phyloP scores from a whole-genome alignment of 768 basidiomycete genomes.

The Russula griseocarnosa region DNA sequence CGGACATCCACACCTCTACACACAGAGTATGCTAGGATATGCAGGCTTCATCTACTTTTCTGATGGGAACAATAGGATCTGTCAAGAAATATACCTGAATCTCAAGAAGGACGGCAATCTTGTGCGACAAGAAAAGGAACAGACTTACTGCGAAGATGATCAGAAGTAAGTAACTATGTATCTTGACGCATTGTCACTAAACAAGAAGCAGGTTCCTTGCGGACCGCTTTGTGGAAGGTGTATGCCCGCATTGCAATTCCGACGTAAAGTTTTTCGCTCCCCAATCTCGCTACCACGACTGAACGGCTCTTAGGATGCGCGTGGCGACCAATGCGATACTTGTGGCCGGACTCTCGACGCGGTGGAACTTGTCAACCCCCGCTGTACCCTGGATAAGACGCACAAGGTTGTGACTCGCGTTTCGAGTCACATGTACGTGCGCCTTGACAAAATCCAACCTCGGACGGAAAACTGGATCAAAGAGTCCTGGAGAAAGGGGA shows the following conservation, averaged over 20 bases:
- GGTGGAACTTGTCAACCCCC: constrained; percentile 89
- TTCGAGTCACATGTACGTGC: constrained; percentile 90
- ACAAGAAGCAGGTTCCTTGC: constrained; percentile 70
- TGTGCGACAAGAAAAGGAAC: constrained; percentile 80
- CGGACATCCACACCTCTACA: constrained; percentile 88
- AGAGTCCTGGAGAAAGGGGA: constrained; percentile 69
- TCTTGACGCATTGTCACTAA: constrained; percentile 20
- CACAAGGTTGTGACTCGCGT: constrained; percentile 72
- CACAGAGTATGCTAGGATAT: constrained; percentile 60
- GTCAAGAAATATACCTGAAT: constrained; percentile 84
- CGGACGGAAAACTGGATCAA: constrained; percentile 86
- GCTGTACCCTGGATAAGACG: constrained; percentile 80
- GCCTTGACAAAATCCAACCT: constrained; percentile 78
- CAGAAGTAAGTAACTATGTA: constrained; percentile 51
- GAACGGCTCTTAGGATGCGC: constrained; percentile 65
- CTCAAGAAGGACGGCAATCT: constrained; percentile 74
- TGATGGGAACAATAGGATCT: constrained; percentile 54
- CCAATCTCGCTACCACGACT: background rate
- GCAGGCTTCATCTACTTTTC: background rate
- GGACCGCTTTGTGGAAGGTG: constrained; percentile 97
- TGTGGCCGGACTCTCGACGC: constrained; percentile 92
- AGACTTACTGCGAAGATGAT: constrained; percentile 93
- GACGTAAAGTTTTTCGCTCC: constrained; percentile 45
- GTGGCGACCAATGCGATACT: constrained; percentile 96
- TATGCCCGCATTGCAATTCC: constrained; percentile 87